Base-by-base conservation (phyloP, 139 green algal genomes). In the Haematococcus lacustris region DNA sequence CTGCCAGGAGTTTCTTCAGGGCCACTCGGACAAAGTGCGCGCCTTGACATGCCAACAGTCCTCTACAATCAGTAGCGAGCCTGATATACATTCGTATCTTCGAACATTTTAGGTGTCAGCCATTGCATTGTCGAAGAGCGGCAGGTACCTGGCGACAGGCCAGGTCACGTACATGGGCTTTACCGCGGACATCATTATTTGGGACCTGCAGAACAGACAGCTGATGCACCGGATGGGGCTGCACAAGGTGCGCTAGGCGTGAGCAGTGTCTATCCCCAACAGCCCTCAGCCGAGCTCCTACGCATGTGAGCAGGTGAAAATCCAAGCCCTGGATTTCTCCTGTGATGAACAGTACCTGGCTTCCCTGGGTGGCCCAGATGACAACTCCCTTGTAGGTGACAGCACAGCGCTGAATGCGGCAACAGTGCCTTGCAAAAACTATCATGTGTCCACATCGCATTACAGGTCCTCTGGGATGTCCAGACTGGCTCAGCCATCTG, bases 101-200 rank as follows among this genome's bases (percentile, higher is more conserved):
- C 3, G 25, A 71, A 25, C 1, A 2, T 13, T 69, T 38, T 78
- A 91, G 88, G 84, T 96, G 0, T 93, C 90, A 30, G 92, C 86
- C 71, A 74, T 96, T 0, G 85, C 85, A 0, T 63, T 94, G 17
- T 93, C 87, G 3, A 73, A 65, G 26, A 83, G 71, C 32, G 91
- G 91, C 3, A 76, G 83, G 26, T 93, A 89, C 78, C 82, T 96
- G 2, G 91, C 91, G 1, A 89, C 86, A 1, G 91, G 91, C 4
- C 89, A 94, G 76, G 73, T 91, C 51, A 94, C 90, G 0, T 90
- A 91, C 82, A 91, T 93, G 86, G 91, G 91, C 5, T 92, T 95
- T 78, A 86, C 78, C 25, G 91, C 91, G 28, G 88, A 94, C 53
- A 89, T 96, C 64, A 93, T 94, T 74, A 81, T 96, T 9, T 96